Conservation (phyloP, 2,329 filamentous ascomycete genomes). For the Apiospora rasikravindrae region DNA sequence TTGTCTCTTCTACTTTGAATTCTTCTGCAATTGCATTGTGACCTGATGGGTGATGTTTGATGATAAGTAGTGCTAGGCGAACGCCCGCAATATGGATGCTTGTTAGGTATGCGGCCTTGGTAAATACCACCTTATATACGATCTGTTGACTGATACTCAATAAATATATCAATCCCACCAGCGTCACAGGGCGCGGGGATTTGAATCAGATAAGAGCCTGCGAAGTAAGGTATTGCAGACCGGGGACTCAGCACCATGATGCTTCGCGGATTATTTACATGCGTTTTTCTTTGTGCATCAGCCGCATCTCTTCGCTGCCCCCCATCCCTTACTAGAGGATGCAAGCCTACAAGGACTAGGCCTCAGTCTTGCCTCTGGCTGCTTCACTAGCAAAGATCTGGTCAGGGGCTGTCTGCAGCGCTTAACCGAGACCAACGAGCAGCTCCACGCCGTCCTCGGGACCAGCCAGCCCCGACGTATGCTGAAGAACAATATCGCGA, state of each 20-base stretch:
- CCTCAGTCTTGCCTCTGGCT: not conserved
- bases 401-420: constrained; percentile 31
- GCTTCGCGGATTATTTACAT: not conserved
- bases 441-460: constrained; percentile 39
- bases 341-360: not conserved
- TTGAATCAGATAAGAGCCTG: too few relatives aligned
- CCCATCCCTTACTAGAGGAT: not conserved
- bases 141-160: too few relatives aligned
- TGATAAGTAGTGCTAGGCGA: not conserved
- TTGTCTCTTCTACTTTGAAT: constrained; percentile 3
- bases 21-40: not conserved
- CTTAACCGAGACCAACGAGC: constrained; percentile 31
- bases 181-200: too few relatives aligned
- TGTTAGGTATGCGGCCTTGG: too few relatives aligned
- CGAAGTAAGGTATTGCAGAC: too few relatives aligned
- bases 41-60: not conserved
- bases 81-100: too few relatives aligned
- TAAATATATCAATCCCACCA: too few relatives aligned
- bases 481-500: constrained; percentile 72
- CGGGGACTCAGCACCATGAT: not conserved
- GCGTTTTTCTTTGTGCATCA: too few relatives aligned
- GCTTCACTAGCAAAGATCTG: constrained; percentile 23
- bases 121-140: too few relatives aligned
- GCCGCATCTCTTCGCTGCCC: not conserved
- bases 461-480: constrained; percentile 45